Evolutionary conservation across 1,139 yeast genomes (phyloP).

Genomic region (Yamadazyma oceani): DNA sequence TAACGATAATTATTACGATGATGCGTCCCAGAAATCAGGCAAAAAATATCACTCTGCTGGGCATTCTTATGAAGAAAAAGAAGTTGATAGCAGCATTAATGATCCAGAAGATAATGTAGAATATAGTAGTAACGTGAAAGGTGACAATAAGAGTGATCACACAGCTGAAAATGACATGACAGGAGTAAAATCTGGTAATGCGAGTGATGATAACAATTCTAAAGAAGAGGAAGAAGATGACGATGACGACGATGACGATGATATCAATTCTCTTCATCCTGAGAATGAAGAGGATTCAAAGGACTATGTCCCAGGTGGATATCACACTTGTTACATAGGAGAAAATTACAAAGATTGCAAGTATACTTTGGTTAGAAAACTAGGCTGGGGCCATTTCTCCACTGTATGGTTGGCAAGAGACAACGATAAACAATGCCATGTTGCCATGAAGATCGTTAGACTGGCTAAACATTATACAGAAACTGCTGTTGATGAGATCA

Average conservation of each 20-base stretch:
- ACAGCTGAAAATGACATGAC: too few species aligned
- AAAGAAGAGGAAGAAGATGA: constrained; percentile 44
- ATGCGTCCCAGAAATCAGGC: not conserved
- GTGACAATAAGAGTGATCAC: constrained; percentile 4
- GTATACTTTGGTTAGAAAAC: constrained; percentile 70
- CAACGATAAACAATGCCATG: constrained; percentile 54
- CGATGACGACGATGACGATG: constrained; percentile 41
- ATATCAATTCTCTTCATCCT: constrained; percentile 35
- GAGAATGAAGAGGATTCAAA: constrained; percentile 64
- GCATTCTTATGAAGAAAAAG: constrained; percentile 1
- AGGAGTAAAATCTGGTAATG: too few species aligned
- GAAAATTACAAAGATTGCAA: constrained; percentile 61
- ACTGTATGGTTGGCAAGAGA: constrained; percentile 60
- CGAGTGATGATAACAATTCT: constrained; percentile 5
- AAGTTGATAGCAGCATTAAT: constrained; percentile 8
- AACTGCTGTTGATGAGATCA: constrained; percentile 84
- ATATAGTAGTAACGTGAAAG: constrained; percentile 31
- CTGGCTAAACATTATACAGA: constrained; percentile 76
- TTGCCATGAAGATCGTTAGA: constrained; percentile 82
- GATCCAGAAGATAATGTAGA: constrained; percentile 47
- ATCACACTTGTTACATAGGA: constrained; percentile 81
- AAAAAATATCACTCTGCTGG: not conserved
- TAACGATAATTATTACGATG: constrained; percentile 1
- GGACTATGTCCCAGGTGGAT: constrained; percentile 82
- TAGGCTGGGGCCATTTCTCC: constrained; percentile 57